Percentiles rank a stretch among this genome's conserved stretches.
These are phyloP conservation scores for Neurospora intermedia DNA, from an alignment of 495 filamentous ascomycete genomes.

Conservation along the genomic window DNA sequence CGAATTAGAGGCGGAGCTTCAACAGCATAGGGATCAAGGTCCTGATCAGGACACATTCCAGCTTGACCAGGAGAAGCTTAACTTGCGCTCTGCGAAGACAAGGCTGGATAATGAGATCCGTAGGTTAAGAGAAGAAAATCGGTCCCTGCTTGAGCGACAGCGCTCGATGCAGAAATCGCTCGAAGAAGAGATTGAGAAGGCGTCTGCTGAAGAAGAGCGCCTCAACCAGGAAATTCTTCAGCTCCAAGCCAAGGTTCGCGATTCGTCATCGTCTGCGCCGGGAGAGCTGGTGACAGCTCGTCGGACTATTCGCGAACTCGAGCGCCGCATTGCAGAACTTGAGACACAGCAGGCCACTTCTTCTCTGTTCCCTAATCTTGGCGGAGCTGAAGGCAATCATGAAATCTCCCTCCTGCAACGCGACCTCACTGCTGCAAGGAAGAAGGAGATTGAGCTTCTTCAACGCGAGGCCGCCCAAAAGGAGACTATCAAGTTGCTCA, in stretches of 20 bases:
- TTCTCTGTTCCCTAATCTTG: conserved; percentile 44
- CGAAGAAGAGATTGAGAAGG: conserved; percentile 44
- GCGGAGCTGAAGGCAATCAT: conserved; percentile 32
- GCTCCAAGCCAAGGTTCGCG: conserved; percentile 39
- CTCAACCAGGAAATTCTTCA: conserved; percentile 48
- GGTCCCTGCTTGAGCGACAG: conserved; percentile 37
- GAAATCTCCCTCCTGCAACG: conserved; percentile 50
- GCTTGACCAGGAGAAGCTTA: conserved; percentile 52
- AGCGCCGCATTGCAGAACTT: conserved; percentile 47
- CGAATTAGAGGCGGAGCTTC: conserved; percentile 49
- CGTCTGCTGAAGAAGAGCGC: conserved; percentile 44
- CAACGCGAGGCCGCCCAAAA: conserved; percentile 55
- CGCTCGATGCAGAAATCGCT: conserved; percentile 46
- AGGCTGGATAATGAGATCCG: conserved; percentile 50
- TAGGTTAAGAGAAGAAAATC: conserved; percentile 47
- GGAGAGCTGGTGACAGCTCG: conserved; percentile 37
- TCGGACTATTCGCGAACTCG: conserved; percentile 47
- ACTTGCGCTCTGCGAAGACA: conserved; percentile 47
- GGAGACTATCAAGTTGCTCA: conserved; percentile 37
- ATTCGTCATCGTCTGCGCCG: conserved; percentile 27
- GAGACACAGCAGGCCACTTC: conserved; percentile 39
- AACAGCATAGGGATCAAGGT: conserved; percentile 36
- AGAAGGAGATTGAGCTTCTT: conserved; percentile 50
- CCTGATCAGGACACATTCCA: conserved; percentile 44
- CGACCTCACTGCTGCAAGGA: conserved; percentile 50